Evolutionary conservation across 495 filamentous ascomycete genomes (phyloP).

Genomic region (Glonium stellatum): DNA sequence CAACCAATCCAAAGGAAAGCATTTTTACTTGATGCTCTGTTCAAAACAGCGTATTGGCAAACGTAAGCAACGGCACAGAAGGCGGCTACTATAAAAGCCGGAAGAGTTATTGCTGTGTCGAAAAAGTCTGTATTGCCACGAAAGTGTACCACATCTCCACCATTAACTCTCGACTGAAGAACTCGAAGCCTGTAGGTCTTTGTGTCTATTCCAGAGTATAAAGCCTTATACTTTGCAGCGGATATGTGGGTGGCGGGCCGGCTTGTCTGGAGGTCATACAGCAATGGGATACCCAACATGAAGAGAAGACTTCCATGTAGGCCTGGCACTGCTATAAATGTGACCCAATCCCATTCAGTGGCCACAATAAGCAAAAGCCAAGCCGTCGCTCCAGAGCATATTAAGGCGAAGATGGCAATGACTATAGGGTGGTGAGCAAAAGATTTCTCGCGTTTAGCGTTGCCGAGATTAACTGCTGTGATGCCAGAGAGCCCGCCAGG

Average conservation of each 20-base stretch:
- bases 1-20: slow-evolving; percentile 4
- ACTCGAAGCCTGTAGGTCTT: background rate
- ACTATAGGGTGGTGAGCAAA: slow-evolving; percentile 3
- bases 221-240: background rate
- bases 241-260: background rate
- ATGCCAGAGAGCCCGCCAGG: background rate
- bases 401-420: background rate
- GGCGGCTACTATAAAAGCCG: background rate
- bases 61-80: slow-evolving; percentile 6
- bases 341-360: background rate
- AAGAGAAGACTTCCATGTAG: slow-evolving; percentile 8
- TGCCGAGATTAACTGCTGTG: slow-evolving; percentile 10
- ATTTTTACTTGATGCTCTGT: background rate
- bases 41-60: slow-evolving; percentile 11
- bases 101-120: background rate
- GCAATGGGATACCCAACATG: slow-evolving; percentile 2
- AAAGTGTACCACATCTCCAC: slow-evolving; percentile 9
- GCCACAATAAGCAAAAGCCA: slow-evolving; percentile 8
- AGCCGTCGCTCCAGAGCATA: slow-evolving; percentile 9
- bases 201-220: background rate
- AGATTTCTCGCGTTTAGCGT: background rate
- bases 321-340: background rate
- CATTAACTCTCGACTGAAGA: slow-evolving; percentile 2
- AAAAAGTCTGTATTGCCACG: background rate
- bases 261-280: slow-evolving; percentile 5